phyloP scores from a whole-genome alignment of 306 rosid species.

The Quercus engelmannii region DNA sequence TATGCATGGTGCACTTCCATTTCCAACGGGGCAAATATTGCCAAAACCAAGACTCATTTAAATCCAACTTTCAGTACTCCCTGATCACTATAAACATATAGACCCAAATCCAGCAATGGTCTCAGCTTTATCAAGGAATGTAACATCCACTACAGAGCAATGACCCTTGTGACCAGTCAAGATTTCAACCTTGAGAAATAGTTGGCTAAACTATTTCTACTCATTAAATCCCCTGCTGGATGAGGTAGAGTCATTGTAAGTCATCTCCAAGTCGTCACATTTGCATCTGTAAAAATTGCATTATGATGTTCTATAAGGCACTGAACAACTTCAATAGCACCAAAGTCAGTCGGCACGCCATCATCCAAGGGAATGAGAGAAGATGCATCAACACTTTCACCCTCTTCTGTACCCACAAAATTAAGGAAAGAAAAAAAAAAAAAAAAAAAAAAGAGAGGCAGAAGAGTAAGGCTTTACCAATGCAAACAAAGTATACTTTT shows the following conservation, averaged over 20 bases:
- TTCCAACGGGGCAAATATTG: not conserved
- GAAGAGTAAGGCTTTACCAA: not conserved
- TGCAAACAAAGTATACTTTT: not conserved
- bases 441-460: not conserved
- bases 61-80: not conserved
- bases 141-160: not conserved
- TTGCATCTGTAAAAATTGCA: conserved; percentile 90
- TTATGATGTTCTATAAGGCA: conserved; percentile 93
- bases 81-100: not conserved
- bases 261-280: conserved; percentile 93
- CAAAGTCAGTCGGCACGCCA: conserved; percentile 70
- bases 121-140: not conserved
- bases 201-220: conserved; percentile 7
- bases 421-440: conserved; percentile 3
- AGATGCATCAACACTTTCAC: conserved; percentile 59
- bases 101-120: not conserved
- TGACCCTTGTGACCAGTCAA: conserved; percentile 18
- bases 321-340: conserved; percentile 89
- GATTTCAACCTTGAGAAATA: not conserved
- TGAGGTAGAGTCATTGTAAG: not conserved
- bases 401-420: conserved; percentile 54
- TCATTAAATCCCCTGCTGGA: conserved; percentile 19
- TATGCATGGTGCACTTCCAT: not conserved
- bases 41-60: not conserved
- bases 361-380: conserved; percentile 94